A percentile compares a stretch with the other conserved stretches of the same genome.
Conservation (phyloP, 1,284 basidiomycete species). For the Cutaneotrichosporon daszewskae region DNA sequence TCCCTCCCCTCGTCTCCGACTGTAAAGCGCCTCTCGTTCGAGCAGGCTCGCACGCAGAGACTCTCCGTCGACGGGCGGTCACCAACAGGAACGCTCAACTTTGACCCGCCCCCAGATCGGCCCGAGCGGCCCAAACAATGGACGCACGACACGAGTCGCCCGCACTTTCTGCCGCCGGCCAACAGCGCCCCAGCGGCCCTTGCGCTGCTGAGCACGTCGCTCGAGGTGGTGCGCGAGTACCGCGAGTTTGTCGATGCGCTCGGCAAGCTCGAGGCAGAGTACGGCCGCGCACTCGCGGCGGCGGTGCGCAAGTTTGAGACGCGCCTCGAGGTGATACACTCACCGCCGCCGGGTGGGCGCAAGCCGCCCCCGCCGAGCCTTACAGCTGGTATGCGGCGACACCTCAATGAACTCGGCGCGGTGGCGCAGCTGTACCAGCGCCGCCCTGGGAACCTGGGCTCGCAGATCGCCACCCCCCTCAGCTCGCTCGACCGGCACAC, state of each 20-base stretch:
- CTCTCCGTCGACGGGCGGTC: too few relatives aligned
- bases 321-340: constrained; percentile 7
- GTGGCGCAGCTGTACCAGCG: constrained; percentile 16
- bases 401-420: constrained; percentile 12
- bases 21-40: too few relatives aligned
- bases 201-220: constrained; percentile 13
- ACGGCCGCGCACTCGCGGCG: constrained; percentile 11
- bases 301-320: constrained; percentile 18
- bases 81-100: too few relatives aligned
- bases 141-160: constrained; percentile 12
- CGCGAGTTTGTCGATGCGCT: constrained; percentile 21
- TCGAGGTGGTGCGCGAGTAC: constrained; percentile 19
- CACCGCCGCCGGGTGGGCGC: constrained; percentile 5
- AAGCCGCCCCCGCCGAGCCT: constrained; percentile 12
- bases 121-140: constrained; percentile 5
- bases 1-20: too few relatives aligned
- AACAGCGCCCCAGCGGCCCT: neutral
- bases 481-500: constrained; percentile 11
- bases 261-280: constrained; percentile 17
- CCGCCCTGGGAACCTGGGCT: constrained; percentile 8
- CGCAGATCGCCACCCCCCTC: constrained; percentile 17
- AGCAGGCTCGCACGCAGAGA: too few relatives aligned
- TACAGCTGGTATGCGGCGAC: constrained; percentile 10
- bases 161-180: constrained; percentile 16
- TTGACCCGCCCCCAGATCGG: too few relatives aligned